Evolutionary conservation across 108 stramenopile genomes (phyloP), one percentile per base, ranked within the genome.

Genomic region (Hondaea fermentalgiana): DNA sequence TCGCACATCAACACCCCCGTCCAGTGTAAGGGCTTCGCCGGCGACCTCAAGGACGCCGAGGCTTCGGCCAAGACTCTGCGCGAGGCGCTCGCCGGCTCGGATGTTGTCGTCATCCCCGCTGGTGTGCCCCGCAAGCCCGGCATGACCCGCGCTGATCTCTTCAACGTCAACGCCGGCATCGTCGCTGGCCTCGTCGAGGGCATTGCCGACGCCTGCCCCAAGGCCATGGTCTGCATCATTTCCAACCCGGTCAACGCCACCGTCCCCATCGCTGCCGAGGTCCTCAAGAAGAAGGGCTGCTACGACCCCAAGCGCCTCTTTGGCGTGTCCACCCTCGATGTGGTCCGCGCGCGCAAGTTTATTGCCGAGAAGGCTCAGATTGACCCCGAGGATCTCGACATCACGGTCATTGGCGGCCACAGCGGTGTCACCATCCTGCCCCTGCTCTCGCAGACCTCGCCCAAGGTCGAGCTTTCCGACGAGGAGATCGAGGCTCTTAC

Each of bases 221-320:
- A 88, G 44, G 88, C 88, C 60, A 88, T 88, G 88, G 44, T 88
- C 4, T 72, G 60, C 69, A 88, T 88, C 69, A 88, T 88, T 25
- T 88, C 88, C 88, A 88, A 88, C 88, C 88, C 88, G 21, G 88
- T 88, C 60, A 88, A 88, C 88, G 19, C 88, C 60, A 88, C 88
- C 69, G 88, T 88, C 23, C 88, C 88, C 43, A 88, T 88, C 60
- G 60, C 69, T n/a, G 88, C 88, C 45, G 88, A 88, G 60, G 69
- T 72, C 14, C 69, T 88, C 44, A 88, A 88, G 45, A 88, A 88
- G 88, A 88, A 72, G 60, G 88, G 88, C 42, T 43, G 42, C 43
- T 88, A 88, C 60, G 69, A 88, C 88, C 60, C 60, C 42, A 88
- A 88, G 88, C 88, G 88, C 44, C 64, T 88, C 44, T 88, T 88